Percentiles rank a stretch among this genome's conserved stretches.
Evolutionary conservation across 2,329 filamentous ascomycete species (phyloP).

Genomic region (Parafenestella ontariensis): DNA sequence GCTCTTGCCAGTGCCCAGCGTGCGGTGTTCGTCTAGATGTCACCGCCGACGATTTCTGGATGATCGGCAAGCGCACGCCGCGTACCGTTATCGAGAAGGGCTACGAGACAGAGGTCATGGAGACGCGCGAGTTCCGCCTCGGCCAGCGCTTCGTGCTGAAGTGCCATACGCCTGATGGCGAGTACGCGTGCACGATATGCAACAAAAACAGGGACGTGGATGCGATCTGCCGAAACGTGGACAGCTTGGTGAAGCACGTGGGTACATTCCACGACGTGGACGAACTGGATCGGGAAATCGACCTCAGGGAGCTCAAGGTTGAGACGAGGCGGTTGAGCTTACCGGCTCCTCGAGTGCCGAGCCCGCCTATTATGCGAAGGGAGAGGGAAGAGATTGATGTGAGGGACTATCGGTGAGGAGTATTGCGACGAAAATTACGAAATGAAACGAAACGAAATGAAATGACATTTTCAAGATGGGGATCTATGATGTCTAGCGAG

Average conservation of each 20-base stretch:
- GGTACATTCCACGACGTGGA: constrained; percentile 41
- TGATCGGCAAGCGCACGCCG: constrained; percentile 46
- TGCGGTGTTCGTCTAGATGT: constrained; percentile 39
- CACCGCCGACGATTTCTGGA: constrained; percentile 47
- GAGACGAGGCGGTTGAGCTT: constrained; percentile 27
- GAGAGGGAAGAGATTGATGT: constrained; percentile 26
- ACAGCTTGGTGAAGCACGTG: constrained; percentile 47
- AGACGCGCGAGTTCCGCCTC: constrained; percentile 46
- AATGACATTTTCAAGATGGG: not conserved
- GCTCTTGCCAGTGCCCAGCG: constrained; percentile 37
- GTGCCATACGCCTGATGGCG: constrained; percentile 45
- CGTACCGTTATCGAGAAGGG: constrained; percentile 30
- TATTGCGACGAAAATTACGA: too few relatives aligned
- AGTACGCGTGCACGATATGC: constrained; percentile 49
- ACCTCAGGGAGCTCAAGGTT: constrained; percentile 37
- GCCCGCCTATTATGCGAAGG: constrained; percentile 19
- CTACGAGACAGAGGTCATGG: constrained; percentile 42
- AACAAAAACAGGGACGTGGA: constrained; percentile 42
- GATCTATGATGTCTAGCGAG: constrained; percentile 1
- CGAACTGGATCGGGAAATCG: constrained; percentile 42
- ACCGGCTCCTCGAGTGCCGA: constrained; percentile 23
- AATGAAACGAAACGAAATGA: not conserved
- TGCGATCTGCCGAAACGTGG: constrained; percentile 44
- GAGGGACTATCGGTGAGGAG: constrained; percentile 21
- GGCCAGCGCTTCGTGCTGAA: constrained; percentile 49